phyloP scores from a whole-genome alignment of 2,329 filamentous ascomycete genomes.

The Penicillium italicum region DNA sequence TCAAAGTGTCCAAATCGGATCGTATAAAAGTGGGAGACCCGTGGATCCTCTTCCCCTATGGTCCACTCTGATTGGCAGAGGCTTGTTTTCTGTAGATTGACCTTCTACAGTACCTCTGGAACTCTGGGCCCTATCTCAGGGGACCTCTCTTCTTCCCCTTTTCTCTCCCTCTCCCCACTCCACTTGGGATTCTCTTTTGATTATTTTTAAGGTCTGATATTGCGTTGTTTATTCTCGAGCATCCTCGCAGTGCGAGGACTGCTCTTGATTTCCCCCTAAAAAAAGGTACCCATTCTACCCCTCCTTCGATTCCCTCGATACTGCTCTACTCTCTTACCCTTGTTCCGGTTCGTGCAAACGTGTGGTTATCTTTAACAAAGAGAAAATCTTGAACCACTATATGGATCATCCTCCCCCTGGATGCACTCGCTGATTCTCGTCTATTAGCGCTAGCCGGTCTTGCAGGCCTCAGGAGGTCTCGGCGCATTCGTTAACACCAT shows the following conservation, averaged over 20 bases:
- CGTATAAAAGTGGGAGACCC: background rate
- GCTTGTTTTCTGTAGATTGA: conserved; percentile 26
- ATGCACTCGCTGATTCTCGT: conserved; percentile 6
- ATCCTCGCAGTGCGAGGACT: conserved; percentile 27
- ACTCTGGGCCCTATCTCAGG: conserved; percentile 9
- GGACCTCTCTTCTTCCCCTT: conserved; percentile 5
- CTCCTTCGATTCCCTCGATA: conserved; percentile 6
- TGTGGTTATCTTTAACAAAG: background rate
- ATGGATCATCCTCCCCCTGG: background rate
- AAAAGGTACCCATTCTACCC: conserved; percentile 9
- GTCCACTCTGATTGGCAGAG: conserved; percentile 15
- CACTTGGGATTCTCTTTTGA: background rate
- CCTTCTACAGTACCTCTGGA: background rate
- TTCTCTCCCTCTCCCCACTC: conserved; percentile 3
- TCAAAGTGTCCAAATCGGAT: no score
- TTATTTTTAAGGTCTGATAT: conserved; percentile 5
- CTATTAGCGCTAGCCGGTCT: conserved; percentile 9
- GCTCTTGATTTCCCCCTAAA: conserved; percentile 7
- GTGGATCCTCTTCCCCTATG: background rate
- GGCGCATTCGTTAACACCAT: conserved; percentile 20
- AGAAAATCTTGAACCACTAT: background rate
- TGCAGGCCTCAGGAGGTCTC: conserved; percentile 24
- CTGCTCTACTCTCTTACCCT: background rate
- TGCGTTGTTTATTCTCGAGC: conserved; percentile 12
- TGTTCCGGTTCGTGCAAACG: background rate